These are phyloP conservation scores for Pythium phragmitis DNA, from an alignment of 352 stramenopile genomes.

Conservation along the genomic window DNA sequence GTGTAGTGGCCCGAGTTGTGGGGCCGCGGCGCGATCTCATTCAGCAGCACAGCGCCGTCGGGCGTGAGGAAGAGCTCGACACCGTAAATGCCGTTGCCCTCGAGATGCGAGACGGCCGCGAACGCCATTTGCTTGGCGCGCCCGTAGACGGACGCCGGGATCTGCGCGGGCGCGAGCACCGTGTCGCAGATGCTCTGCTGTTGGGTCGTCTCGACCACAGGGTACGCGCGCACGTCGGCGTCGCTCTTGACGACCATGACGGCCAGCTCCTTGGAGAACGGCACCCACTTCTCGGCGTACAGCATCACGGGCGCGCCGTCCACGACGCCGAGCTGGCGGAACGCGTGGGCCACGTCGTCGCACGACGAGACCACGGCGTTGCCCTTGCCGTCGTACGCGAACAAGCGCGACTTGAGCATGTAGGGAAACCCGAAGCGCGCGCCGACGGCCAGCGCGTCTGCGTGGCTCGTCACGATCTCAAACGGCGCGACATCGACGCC, in stretches of 20 bases:
- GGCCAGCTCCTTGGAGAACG: constrained; percentile 95
- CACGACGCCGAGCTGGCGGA: constrained; percentile 73
- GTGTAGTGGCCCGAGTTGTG: constrained; percentile 99
- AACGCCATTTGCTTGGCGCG: constrained; percentile 61
- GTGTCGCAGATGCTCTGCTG: constrained; percentile 97
- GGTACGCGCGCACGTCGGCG: constrained; percentile 88
- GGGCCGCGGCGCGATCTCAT: constrained; percentile 96
- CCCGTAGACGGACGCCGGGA: constrained; percentile 35
- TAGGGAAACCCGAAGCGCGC: constrained; percentile 92
- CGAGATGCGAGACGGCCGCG: constrained; percentile 70
- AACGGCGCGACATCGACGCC: constrained; percentile 59
- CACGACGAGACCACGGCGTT: constrained; percentile 92
- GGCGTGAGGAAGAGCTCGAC: constrained; percentile 97
- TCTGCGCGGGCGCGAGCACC: constrained; percentile 91
- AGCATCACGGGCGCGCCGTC: constrained; percentile 30
- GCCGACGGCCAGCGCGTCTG: constrained; percentile 45
- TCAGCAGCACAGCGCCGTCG: constrained; percentile 89
- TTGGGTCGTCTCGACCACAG: constrained; percentile 96
- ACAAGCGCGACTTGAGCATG: constrained; percentile 97
- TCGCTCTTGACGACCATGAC: constrained; percentile 95
- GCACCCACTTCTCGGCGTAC: constrained; percentile 97
- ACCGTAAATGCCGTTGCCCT: constrained; percentile 93
- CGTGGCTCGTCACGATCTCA: constrained; percentile 40
- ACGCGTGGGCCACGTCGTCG: constrained; percentile 80
- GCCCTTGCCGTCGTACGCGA: constrained; percentile 96